Evolutionary conservation across 1,284 basidiomycete species (phyloP), one percentile per base, ranked within the genome.

Genomic region (Pyrrhoderma lamaoense): DNA sequence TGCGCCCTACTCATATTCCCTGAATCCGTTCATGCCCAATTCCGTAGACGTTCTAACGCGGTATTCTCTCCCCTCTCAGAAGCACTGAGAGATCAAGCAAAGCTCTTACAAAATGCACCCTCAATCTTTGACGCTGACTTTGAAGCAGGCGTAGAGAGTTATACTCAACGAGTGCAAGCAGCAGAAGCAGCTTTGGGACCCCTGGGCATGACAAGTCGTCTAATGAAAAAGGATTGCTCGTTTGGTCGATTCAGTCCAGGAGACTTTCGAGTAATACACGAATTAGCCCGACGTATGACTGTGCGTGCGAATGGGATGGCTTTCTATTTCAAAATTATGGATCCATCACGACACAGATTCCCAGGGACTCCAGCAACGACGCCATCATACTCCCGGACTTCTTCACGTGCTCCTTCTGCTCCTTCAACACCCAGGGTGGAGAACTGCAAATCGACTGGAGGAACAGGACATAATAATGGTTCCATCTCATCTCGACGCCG

Each of bases 151-250:
- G 63, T 70, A 0, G 57, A 61, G 1, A 53, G 58, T 1, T 70
- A 79, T 49, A 59, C 57, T 2, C 62, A 56, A 0, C 57, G 70
- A 1, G 69, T 81, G 0, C 62, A 66, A 13, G 68, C 72, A 51
- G 72, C 79, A 9, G 87, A 89, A 61, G 71, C 66, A 1, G 73
- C 67, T 2, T 66, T 89, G 1, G 65, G 74, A 14, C 73, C 76
- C 0, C 68, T 88, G 1, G 72, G 74, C 4, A 73, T 75, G 4
- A 69, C 79, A 0, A 70, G 71, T 0, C 70, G 80, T 3, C 67
- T 89, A 0, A 68, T 89, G 23, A 71, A 68, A 34, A 73, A 77
- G 25, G 87, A 90, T 59, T 62, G 89, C 22, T 72, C 80, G 16
- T 88, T 79, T 60, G 74, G 73, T 1, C 72, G 85, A 1, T 83